Evolutionary conservation across 768 basidiomycete genomes (phyloP).

Genomic region (Lepiota subincarnata): DNA sequence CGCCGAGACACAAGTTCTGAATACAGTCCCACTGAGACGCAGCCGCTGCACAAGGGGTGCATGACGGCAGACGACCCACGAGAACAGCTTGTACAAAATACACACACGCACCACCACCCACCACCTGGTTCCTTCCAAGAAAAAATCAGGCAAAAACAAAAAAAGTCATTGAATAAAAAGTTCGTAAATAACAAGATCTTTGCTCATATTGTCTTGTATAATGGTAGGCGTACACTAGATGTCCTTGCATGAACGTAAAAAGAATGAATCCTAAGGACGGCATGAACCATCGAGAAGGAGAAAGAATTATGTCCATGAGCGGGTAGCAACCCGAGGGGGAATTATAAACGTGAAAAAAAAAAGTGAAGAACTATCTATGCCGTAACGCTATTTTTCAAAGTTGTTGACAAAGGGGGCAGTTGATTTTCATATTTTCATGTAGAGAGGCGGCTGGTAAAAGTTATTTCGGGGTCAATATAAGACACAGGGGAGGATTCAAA

Average conservation of each 20-base stretch:
- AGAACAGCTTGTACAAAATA: not conserved
- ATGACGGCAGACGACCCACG: not conserved
- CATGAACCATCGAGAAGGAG: slow-evolving; percentile 4
- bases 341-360: slow-evolving; percentile 24
- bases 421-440: slow-evolving; percentile 53
- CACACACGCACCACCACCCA: no score
- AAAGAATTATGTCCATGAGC: slow-evolving; percentile 27
- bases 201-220: slow-evolving; percentile 32
- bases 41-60: not conserved
- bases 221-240: slow-evolving; percentile 44
- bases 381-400: slow-evolving; percentile 45
- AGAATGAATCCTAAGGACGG: slow-evolving; percentile 3
- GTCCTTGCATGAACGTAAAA: slow-evolving; percentile 31
- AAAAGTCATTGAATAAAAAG: slow-evolving; percentile 6
- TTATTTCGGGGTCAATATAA: slow-evolving; percentile 8
- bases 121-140: no score
- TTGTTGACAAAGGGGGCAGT: slow-evolving; percentile 64
- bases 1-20: not conserved
- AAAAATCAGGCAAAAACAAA: not conserved
- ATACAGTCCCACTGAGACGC: not conserved
- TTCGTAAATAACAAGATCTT: slow-evolving; percentile 23
- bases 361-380: slow-evolving; percentile 28
- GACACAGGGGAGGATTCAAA: not conserved
- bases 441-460: slow-evolving; percentile 50
- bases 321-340: slow-evolving; percentile 20